Evolutionary conservation across 2,329 filamentous ascomycete genomes (phyloP), one percentile per base, ranked within the genome.

Genomic region (Zymoseptoria passerinii): DNA sequence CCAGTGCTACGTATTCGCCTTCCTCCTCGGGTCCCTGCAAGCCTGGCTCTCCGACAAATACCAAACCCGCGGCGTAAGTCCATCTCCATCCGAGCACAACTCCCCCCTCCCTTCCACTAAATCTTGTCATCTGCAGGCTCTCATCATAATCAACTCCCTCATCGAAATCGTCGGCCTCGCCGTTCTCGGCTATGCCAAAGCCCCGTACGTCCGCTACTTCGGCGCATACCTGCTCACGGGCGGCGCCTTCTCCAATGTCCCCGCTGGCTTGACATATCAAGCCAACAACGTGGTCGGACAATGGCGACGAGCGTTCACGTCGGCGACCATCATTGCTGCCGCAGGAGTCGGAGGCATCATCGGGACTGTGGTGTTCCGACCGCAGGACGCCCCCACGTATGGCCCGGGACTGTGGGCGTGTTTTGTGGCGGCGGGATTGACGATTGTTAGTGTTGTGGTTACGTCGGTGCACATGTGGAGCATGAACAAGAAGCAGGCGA

Each of bases 341-440:
- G 87, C 87, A 10, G 88, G 87, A 3, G 75, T 92, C 20, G 89
- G 89, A 28, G 89, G 89, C 50, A 91, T 92, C 62, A 82, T 83
- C 1, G 88, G 88, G 29, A 83, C 82, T 65, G 76, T 90, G 57
- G 85, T 92, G 7, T 92, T 92, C 74, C 80, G 84, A 65, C 18
- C 56, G 8, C 49, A 58, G 29, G 59, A 61, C 40, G 54, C 49
- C 13, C 59, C 59, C 20, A 51, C 50, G 7, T 57, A 57, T 18
- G 40, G 55, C 3, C 58, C 58, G 16, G 58, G 55, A 13, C 28
- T 60, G 52, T 52, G 28, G 28, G 56, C 57, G 9, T 59, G 57
- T 50, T 59, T 59, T 18, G 20, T 48, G 1, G 54, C 54, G 8
- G 57, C 57, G 9, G 54, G 53, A n/a, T 10, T 53, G 13, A 56